Evolutionary conservation across 1,284 basidiomycete genomes (phyloP).

Genomic region (Anthracocystis walkeri): DNA sequence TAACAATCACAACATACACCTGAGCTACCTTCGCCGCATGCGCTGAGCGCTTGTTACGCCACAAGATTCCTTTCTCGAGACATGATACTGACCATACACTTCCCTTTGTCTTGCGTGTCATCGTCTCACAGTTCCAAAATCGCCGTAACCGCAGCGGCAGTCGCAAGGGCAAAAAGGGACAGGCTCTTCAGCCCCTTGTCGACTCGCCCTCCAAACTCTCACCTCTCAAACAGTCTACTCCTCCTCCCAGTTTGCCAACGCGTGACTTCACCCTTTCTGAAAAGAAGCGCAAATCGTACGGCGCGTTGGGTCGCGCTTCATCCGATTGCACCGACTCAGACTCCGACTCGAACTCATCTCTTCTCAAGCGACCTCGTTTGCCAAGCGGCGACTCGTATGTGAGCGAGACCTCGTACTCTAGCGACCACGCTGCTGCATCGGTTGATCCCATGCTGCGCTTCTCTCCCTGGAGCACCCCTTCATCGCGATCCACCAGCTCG

Average conservation of each 20-base stretch:
- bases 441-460: constrained; percentile 10
- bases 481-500: constrained; percentile 27
- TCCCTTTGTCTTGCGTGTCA: background rate
- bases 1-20: background rate
- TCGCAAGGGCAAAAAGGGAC: constrained; percentile 35
- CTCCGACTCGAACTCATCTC: constrained; percentile 11
- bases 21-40: background rate
- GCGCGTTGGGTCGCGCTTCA: constrained; percentile 18
- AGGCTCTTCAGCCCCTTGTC: background rate
- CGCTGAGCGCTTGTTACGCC: background rate
- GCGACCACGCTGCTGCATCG: constrained; percentile 15
- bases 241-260: constrained; percentile 5
- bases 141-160: constrained; percentile 51
- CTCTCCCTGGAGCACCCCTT: constrained; percentile 27
- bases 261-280: constrained; percentile 17
- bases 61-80: background rate
- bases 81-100: background rate
- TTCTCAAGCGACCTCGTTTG: constrained; percentile 25
- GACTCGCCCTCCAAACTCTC: background rate
- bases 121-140: constrained; percentile 54
- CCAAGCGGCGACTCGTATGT: constrained; percentile 11
- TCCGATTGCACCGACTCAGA: constrained; percentile 5
- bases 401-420: constrained; percentile 10
- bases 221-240: background rate
- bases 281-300: constrained; percentile 40